Base-by-base conservation (phyloP, 139 green algal species). In the Chlamydomonas schloesseri region DNA sequence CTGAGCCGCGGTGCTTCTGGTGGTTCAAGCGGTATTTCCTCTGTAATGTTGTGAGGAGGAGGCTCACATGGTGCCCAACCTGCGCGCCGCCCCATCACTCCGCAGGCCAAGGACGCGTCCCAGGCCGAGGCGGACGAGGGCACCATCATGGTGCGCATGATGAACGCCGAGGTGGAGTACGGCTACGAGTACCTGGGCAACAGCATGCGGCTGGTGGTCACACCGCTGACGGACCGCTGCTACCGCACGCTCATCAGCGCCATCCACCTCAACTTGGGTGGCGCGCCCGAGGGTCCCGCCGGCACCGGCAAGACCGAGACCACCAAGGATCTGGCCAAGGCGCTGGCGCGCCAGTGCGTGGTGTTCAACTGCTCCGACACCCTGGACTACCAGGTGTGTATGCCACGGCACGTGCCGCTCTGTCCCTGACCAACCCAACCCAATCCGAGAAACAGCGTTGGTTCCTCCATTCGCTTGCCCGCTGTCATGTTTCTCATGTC, bases 321-420 rank as follows among this genome's bases (percentile, higher is more conserved):
- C 50, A 97, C 94, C 53, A 97, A 97, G 91, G 94, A 97, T 72
- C 67, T 97, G 71, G 95, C 94, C 26, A 97, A 97, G 72, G 94
- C 95, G 34, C 88, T 97, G 69, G 95, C 95, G 11, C 85, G 92
- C 67, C 94, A 96, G 90, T 97, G 94, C 75, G 94, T 97, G 64
- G 94, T 97, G 36, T 97, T 97, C 94, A 97, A 97, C 90, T 97
- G 94, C 92, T 93, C 88, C 28, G 93, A 95, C 81, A 92, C 88
- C 2, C 82, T 95, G 75, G 68, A 91, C 89, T 68, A 95, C 79
- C 65, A 73, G 75, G 75, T 83, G 60, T n/a, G n/a, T n/a, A n/a
- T n/a, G n/a, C 31, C 17, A 60, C 15, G 53, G 53, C 15, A 23
- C 53, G n/a, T n/a, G n/a, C n/a, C n/a, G n/a, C n/a, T n/a, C n/a